These are phyloP conservation scores for Fusarium scirpi DNA, from an alignment of 2,329 filamentous ascomycete species.

Conservation along the genomic window DNA sequence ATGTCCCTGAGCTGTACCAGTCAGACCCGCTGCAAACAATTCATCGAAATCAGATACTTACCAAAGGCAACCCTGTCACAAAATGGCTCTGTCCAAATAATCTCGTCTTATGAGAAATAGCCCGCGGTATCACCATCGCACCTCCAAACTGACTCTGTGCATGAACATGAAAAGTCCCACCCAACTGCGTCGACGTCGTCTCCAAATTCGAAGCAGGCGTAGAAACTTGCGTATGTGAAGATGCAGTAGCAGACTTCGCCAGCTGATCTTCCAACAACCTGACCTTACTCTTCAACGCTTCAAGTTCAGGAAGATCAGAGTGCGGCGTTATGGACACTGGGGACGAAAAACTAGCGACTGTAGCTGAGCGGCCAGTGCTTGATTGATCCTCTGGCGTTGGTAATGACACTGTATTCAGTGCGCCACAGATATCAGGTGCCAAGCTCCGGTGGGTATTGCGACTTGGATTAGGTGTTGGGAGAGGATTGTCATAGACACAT, in stretches of 20 bases:
- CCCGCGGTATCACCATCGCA: slow-evolving; percentile 52
- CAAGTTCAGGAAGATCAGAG: slow-evolving; percentile 26
- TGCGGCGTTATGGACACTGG: background rate
- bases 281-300: slow-evolving; percentile 24
- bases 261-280: slow-evolving; percentile 34
- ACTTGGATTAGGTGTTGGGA: background rate
- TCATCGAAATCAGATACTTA: slow-evolving; percentile 44
- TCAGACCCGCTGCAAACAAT: accelerated
- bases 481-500: slow-evolving; percentile 51
- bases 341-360: background rate
- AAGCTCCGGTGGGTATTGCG: background rate
- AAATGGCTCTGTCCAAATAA: slow-evolving; percentile 70
- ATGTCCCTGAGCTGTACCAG: slow-evolving; percentile 56
- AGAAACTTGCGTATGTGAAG: background rate
- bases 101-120: slow-evolving; percentile 66
- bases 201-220: slow-evolving; percentile 46
- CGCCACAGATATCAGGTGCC: background rate
- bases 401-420: background rate
- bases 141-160: slow-evolving; percentile 50
- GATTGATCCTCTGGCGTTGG: slow-evolving; percentile 9
- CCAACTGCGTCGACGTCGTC: slow-evolving; percentile 51
- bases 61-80: slow-evolving; percentile 62
- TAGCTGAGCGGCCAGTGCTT: background rate
- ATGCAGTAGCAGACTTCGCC: background rate
- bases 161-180: slow-evolving; percentile 59